Conservation (phyloP, 2,329 filamentous ascomycete genomes). For the Lasiodiplodia hormozganensis region DNA sequence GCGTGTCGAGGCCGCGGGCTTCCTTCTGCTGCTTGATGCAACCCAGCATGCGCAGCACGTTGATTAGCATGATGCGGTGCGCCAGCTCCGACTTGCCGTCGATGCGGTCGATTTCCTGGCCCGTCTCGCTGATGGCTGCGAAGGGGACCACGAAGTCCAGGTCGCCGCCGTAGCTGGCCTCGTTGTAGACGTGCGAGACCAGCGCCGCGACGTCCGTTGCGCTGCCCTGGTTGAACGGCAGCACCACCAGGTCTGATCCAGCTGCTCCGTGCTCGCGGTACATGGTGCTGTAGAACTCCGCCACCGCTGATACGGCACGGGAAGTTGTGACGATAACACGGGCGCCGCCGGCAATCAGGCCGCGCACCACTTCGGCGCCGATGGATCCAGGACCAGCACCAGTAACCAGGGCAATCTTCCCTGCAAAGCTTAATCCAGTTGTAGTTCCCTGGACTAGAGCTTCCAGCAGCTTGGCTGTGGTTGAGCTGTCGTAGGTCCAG, state of each 20-base stretch:
- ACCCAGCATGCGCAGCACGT: constrained; percentile 49
- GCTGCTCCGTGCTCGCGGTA: constrained; percentile 43
- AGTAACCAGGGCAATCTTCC: constrained; percentile 45
- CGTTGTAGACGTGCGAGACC: constrained; percentile 48
- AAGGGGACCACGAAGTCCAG: constrained; percentile 52
- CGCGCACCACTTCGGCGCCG: constrained; percentile 42
- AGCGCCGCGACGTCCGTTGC: constrained; percentile 47
- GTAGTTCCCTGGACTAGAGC: neutral
- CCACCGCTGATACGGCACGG: constrained; percentile 37
- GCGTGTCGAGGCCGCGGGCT: constrained; percentile 34
- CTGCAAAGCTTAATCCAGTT: constrained; percentile 34
- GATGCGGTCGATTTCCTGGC: constrained; percentile 45
- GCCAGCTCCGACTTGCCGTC: constrained; percentile 47
- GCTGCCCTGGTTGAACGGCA: constrained; percentile 53
- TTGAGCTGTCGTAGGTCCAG: neutral
- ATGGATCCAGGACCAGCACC: constrained; percentile 49
- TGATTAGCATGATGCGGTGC: constrained; percentile 51
- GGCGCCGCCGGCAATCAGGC: constrained; percentile 45
- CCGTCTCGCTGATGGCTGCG: constrained; percentile 49
- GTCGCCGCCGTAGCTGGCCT: constrained; percentile 33
- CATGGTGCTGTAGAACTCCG: constrained; percentile 45
- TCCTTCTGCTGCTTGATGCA: constrained; percentile 42
- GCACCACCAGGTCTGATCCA: constrained; percentile 44
- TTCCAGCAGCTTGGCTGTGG: neutral
- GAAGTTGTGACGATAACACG: constrained; percentile 51